Percentiles rank a stretch among this genome's conserved stretches.
Conservation (phyloP, 73 alveolate genomes). For the Paramecium primaurelia region DNA sequence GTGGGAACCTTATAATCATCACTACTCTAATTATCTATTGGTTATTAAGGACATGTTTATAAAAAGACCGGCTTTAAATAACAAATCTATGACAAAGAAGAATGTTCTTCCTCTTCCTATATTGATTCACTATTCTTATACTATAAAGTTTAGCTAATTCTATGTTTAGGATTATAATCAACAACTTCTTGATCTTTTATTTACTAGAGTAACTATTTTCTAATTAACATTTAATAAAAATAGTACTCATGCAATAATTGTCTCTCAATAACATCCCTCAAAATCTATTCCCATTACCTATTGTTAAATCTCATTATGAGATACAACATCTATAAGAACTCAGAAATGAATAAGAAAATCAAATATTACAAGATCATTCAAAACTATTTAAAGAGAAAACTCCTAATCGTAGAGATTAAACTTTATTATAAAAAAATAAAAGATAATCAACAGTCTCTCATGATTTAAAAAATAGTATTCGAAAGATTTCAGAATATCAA, state of each 20-base stretch:
- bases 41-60: background rate
- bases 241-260: background rate
- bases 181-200: background rate
- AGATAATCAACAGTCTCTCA: background rate
- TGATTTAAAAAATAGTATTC: background rate
- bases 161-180: background rate
- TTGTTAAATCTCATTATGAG: background rate
- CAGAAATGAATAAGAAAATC: background rate
- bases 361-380: background rate
- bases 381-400: background rate
- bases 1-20: background rate
- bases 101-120: background rate
- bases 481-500: background rate
- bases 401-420: background rate
- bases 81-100: background rate
- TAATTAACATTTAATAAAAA: background rate
- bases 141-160: background rate
- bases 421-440: background rate
- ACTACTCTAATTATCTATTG: background rate
- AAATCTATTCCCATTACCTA: background rate
- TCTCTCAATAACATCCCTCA: slow-evolving; percentile 2
- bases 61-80: background rate
- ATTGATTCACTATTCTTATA: background rate
- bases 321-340: background rate
- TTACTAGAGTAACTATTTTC: background rate